phyloP scores from a whole-genome alignment of 2,329 filamentous ascomycete species.

The Onygenales sp. region DNA sequence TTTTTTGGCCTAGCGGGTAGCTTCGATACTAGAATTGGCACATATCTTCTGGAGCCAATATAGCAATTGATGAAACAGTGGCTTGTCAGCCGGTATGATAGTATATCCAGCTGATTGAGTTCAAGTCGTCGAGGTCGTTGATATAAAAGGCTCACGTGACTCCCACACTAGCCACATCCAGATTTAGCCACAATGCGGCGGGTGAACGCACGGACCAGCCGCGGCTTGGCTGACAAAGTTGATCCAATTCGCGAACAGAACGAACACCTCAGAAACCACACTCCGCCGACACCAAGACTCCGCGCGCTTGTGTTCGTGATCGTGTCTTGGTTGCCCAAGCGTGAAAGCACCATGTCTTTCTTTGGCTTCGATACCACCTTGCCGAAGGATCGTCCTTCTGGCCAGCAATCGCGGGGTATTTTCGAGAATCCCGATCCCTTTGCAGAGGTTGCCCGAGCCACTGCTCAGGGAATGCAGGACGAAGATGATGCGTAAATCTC shows the following conservation, averaged over 20 bases:
- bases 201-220: neutral
- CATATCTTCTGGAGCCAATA: no score
- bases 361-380: slow-evolving; percentile 74
- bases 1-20: no score
- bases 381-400: slow-evolving; percentile 57
- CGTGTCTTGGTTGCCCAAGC: neutral
- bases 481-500: slow-evolving; percentile 51
- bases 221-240: neutral
- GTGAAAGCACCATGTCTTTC: slow-evolving; percentile 61
- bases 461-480: slow-evolving; percentile 34
- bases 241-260: neutral
- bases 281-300: neutral
- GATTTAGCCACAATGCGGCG: no score
- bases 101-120: no score
- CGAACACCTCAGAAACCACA: neutral
- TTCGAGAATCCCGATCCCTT: slow-evolving; percentile 89
- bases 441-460: slow-evolving; percentile 60
- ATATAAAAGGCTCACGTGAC: no score
- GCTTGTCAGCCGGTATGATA: no score
- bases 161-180: no score
- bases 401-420: slow-evolving; percentile 55
- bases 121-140: no score
- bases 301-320: neutral
- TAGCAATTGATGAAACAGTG: no score
- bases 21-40: no score